Base-by-base conservation (phyloP, 83 land plant genomes). In the Diphasiastrum complanatum region DNA sequence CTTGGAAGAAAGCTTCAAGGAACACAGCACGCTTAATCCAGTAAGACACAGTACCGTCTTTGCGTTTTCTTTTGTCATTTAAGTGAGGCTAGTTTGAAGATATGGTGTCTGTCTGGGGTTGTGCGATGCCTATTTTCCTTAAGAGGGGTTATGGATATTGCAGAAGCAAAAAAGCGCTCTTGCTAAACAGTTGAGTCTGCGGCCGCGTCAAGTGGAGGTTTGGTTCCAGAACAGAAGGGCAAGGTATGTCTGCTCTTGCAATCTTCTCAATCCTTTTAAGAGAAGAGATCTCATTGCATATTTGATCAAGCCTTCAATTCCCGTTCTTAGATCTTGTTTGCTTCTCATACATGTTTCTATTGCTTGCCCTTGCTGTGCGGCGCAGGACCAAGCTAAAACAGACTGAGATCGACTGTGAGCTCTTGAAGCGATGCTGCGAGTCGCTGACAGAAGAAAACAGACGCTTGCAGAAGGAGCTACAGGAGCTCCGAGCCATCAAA, bases 341-440 rank as follows among this genome's bases (percentile, higher is more conserved):
- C 19, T 5, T 35, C 25, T 31, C 19, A 3, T 33, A 16, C 4
- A 33, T 34, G 20, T 58, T 34, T 58, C 3, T 58, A 26, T 23
- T 18, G 4, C 32, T n/a, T 35, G 61, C 61, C 12, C n/a, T 5
- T 55, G 10, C 26, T 28, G 37, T 5, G 36, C 48, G 2, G 22
- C 47, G 34, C 74, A 82, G 92, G 65, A 87, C 92, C 2, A 87
- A 87, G 65, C 49, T 86, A 75, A 86, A 86, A 76, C 91, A 86
- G 68, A 86, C 91, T 5, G 91, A 86, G 49, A 85, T 86, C 29
- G 91, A 86, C 68, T 86, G 91, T 49, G 91, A 86, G 65, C 79
- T 81, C 31, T 65, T 86, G 27, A 83, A 78, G 79, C 46, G 91
- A n/a, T 86, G 91, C 78, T 86, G 85, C 50, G 91, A 86, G 72